A percentile compares a stretch with the other conserved stretches of the same genome.
phyloP scores from a whole-genome alignment of 192 early-diverging fungal species.

The Umbelopsis sp. region DNA sequence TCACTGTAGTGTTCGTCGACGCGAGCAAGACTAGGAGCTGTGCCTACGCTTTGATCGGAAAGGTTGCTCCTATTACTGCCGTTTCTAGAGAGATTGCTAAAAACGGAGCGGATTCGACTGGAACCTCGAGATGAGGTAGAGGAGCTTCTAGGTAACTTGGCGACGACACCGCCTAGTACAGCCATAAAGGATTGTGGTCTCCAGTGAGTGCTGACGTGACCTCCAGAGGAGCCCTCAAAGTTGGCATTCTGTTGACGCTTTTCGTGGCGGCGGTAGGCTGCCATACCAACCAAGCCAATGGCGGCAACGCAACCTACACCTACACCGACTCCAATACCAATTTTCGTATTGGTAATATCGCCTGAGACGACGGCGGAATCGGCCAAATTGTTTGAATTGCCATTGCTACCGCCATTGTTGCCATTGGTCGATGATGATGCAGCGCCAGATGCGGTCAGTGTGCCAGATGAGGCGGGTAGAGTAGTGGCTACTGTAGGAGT shows the following conservation, averaged over 20 bases:
- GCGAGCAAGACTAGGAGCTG: background rate
- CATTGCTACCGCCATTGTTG: background rate
- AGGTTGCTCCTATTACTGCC: background rate
- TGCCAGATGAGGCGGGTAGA: background rate
- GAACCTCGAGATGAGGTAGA: constrained; percentile 10
- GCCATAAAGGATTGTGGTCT: constrained; percentile 39
- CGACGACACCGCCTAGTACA: constrained; percentile 26
- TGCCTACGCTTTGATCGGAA: constrained; percentile 13
- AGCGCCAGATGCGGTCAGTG: background rate
- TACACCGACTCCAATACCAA: constrained; percentile 33
- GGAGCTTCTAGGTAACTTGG: constrained; percentile 28
- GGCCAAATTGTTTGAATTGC: background rate
- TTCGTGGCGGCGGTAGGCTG: constrained; percentile 23
- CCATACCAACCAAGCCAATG: constrained; percentile 32
- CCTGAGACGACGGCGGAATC: constrained; percentile 3
- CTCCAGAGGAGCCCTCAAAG: constrained; percentile 11
- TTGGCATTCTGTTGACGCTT: background rate
- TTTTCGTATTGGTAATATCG: constrained; percentile 21
- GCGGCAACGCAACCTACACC: constrained; percentile 35
- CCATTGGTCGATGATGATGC: background rate
- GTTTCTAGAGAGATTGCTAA: constrained; percentile 25
- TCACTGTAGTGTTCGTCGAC: constrained; percentile 8
- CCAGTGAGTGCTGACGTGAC: constrained; percentile 26
- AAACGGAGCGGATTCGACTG: constrained; percentile 24
- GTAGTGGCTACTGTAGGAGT: background rate